These are phyloP conservation scores for Vachellia pachyceras DNA, from an alignment of 306 rosid genomes.

Conservation along the genomic window DNA sequence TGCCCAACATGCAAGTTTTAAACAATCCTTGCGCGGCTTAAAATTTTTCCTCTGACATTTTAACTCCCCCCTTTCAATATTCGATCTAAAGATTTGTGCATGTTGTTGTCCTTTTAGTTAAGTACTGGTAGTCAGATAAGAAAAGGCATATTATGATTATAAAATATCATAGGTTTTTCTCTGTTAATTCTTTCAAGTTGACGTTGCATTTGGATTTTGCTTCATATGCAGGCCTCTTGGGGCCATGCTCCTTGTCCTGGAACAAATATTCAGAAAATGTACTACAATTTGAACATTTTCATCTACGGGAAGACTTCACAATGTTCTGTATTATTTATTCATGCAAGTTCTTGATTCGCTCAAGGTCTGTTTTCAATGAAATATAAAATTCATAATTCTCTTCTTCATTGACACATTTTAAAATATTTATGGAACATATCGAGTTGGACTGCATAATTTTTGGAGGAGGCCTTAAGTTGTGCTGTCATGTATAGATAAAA, in stretches of 20 bases:
- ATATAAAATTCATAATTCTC: no score
- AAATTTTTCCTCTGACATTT: not conserved
- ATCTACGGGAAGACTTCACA: not conserved
- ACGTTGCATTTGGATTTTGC: constrained; percentile 33
- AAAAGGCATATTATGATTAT: not conserved
- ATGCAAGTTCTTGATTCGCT: constrained; percentile 16
- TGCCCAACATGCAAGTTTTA: not conserved
- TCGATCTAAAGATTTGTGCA: not conserved
- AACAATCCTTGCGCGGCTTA: not conserved
- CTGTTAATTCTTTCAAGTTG: constrained; percentile 14
- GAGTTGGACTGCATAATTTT: constrained; percentile 7
- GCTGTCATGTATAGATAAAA: no score
- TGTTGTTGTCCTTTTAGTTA: not conserved
- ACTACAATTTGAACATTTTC: constrained; percentile 29
- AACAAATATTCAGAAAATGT: constrained; percentile 57
- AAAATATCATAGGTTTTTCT: not conserved
- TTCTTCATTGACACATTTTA: not conserved
- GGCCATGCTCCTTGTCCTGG: constrained; percentile 92
- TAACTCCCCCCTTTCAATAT: not conserved
- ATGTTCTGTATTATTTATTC: not conserved
- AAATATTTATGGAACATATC: not conserved
- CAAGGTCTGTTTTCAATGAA: no score
- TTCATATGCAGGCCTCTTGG: constrained; percentile 79
- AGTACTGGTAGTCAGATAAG: not conserved
- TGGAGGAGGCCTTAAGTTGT: not conserved